Percentiles rank a stretch among this genome's conserved stretches.
phyloP scores from a whole-genome alignment of 768 basidiomycete genomes.

The Tremella mesenterica region DNA sequence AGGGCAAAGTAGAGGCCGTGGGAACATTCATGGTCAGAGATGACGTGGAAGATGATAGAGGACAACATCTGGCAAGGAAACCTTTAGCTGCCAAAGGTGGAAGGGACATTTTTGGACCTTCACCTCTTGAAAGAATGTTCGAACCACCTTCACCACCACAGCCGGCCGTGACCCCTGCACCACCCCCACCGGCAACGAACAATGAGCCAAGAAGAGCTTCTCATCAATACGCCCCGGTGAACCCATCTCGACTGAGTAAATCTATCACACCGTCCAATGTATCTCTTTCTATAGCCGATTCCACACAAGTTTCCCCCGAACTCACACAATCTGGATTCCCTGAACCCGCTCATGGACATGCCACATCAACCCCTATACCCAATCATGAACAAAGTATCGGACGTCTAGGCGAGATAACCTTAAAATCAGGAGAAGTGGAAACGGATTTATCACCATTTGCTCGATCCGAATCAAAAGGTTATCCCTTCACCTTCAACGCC shows the following conservation, averaged over 20 bases:
- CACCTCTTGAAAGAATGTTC: constrained; percentile 83
- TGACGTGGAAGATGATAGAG: constrained; percentile 32
- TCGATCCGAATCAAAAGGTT: constrained; percentile 7
- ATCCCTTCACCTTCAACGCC: constrained; percentile 29
- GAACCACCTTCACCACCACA: constrained; percentile 77
- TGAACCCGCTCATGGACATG: no score
- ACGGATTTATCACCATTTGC: constrained; percentile 31
- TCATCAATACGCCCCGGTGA: constrained; percentile 38
- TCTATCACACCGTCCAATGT: constrained; percentile 36
- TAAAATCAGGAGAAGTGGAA: constrained; percentile 18
- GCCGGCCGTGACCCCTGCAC: constrained; percentile 17
- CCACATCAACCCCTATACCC: background rate
- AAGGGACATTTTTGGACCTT: constrained; percentile 64
- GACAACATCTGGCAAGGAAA: constrained; percentile 24
- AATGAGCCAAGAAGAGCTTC: constrained; percentile 20
- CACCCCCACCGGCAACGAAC: constrained; percentile 31
- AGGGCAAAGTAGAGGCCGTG: background rate
- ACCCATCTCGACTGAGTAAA: constrained; percentile 39
- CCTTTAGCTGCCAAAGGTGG: constrained; percentile 12
- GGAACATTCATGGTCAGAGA: constrained; percentile 39
- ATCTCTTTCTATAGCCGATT: background rate
- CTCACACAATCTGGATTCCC: constrained; percentile 2
- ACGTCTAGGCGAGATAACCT: constrained; percentile 2
- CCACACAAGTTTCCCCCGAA: background rate
- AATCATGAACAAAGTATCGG: background rate